Base-by-base conservation (phyloP, 1,284 basidiomycete species). In the Mycena citricolor region DNA sequence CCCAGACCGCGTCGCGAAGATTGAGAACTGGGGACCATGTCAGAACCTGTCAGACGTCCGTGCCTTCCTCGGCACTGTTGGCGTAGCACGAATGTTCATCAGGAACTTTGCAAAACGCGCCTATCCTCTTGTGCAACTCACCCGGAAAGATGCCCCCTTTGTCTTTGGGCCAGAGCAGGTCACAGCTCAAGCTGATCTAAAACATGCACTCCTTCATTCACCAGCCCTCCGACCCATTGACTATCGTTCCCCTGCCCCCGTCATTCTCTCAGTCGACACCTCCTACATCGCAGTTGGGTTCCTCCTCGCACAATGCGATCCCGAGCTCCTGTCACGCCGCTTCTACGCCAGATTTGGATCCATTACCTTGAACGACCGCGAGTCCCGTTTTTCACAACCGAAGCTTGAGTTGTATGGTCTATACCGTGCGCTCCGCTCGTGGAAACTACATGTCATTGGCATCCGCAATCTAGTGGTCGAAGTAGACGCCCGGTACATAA, bases 221-320 rank as follows among this genome's bases (percentile, higher is more conserved):
- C 55, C 56, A 0, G 60, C 60, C 1, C 41, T 69, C 0, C 39
- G 49, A 1, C 48, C 57, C 0, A 56, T 73, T 19, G 57, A 72
- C 39, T 69, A 71, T 28, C 4, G 29, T 0, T 60, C 54, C 4
- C 42, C 36, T 0, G 1, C 39, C 0, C 39, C 52, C 6, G 63
- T 73, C 1, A 59, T 67, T 5, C 47, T 73, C 0, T 54, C 62
- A 0, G 65, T 73, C 1, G 64, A 73, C 39, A 63, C 61, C 0
- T 67, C 61, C 0, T 32, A 45, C 5, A 63, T 65, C 7, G 63
- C 60, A 0, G 55, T 64, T 0, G 62, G 68, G 0, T 70, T 49
- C 29, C 55, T 64, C 4, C 42, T 72, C 0, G 57, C 42, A 0
- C 67, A 71, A 42, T 4, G 49, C 3, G 58, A 59, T 11, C 42